phyloP scores from a whole-genome alignment of 106 monocot genomes.

The Ottelia alismoides region DNA sequence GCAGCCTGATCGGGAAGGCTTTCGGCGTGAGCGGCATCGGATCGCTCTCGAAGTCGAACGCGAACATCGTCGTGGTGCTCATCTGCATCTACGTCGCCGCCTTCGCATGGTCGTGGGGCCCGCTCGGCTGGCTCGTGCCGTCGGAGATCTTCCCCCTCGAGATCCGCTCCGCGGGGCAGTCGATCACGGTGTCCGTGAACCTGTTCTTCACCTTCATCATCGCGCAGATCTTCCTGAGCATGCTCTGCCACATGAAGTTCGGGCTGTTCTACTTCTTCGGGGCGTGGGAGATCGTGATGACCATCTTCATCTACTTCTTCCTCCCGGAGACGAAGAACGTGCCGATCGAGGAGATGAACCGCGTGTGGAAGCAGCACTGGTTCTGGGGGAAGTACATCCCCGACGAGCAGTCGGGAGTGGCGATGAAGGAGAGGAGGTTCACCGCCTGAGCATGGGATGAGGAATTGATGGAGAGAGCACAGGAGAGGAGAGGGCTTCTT shows the following conservation, averaged over 20 bases:
- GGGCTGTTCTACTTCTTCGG: slow-evolving; percentile 7
- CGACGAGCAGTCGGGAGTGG: no score
- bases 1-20: no score
- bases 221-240: slow-evolving; percentile 7
- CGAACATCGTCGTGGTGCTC: slow-evolving; percentile 5
- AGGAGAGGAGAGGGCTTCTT: no score
- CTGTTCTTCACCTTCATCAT: slow-evolving; percentile 4
- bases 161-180: slow-evolving; percentile 9
- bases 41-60: no score
- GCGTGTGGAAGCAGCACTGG: slow-evolving; percentile 10
- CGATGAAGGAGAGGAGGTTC: no score
- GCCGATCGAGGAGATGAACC: background rate
- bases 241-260: slow-evolving; percentile 10
- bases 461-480: no score
- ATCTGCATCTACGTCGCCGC: slow-evolving; percentile 18
- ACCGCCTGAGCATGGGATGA: no score
- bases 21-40: no score
- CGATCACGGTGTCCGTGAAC: slow-evolving; percentile 3
- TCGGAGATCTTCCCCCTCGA: slow-evolving; percentile 13
- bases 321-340: slow-evolving; percentile 7
- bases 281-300: slow-evolving; percentile 3
- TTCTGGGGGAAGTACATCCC: no score
- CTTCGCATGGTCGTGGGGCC: slow-evolving; percentile 25
- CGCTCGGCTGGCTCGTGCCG: slow-evolving; percentile 19
- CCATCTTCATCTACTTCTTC: slow-evolving; percentile 3